A percentile compares a stretch with the other conserved stretches of the same genome.
Evolutionary conservation across 164 flowering plant species (phyloP).

Genomic region (Sextonia rubra): DNA sequence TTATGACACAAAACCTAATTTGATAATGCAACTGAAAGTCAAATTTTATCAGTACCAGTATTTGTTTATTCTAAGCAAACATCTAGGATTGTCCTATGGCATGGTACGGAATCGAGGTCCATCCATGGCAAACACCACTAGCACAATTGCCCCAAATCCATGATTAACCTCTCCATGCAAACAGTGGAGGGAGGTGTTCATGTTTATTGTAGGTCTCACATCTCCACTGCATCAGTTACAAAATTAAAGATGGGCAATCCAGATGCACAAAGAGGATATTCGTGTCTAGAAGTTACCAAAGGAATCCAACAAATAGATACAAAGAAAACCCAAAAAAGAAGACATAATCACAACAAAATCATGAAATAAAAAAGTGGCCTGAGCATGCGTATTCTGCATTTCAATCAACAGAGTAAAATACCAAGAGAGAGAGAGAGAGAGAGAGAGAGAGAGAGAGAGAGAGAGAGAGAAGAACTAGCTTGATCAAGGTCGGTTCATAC

Average conservation of each 20-base stretch:
- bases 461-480: background rate
- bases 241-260: background rate
- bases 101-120: too few species aligned
- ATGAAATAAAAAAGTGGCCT: background rate
- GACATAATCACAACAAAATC: background rate
- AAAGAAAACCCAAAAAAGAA: background rate
- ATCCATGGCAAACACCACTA: background rate
- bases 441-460: too few species aligned
- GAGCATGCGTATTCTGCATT: background rate
- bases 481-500: background rate
- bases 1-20: background rate
- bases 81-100: background rate
- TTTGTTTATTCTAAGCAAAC: too few species aligned
- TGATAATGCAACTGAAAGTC: background rate
- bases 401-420: too few species aligned
- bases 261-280: background rate
- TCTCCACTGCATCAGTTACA: background rate
- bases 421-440: too few species aligned
- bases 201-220: background rate
- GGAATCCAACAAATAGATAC: background rate
- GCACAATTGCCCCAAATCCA: background rate
- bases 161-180: background rate
- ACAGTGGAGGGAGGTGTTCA: background rate
- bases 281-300: background rate
- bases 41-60: too few species aligned